Percentiles rank a stretch among this genome's conserved stretches.
These are phyloP conservation scores for Hanseniaspora lachancei DNA, from an alignment of 805 yeast genomes.

Conservation along the genomic window DNA sequence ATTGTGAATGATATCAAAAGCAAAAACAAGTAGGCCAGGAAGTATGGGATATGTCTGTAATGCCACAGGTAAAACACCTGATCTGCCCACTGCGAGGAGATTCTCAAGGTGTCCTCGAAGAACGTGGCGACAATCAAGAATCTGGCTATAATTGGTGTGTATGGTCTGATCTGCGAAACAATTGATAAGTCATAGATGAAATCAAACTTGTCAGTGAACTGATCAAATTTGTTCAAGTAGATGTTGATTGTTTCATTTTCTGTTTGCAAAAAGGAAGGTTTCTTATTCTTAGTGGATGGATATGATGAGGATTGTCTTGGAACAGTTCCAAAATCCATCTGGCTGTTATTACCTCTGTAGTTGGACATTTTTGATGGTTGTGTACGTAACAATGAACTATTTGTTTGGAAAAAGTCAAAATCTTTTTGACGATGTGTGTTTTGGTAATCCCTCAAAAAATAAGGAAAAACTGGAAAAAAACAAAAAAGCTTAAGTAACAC, in stretches of 20 bases:
- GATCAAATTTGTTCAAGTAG: slow-evolving; percentile 29
- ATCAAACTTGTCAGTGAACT: slow-evolving; percentile 41
- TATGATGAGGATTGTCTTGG: slow-evolving; percentile 4
- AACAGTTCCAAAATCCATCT: background rate
- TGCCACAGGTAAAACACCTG: slow-evolving; percentile 75
- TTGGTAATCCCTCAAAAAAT: no score
- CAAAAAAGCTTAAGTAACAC: no score
- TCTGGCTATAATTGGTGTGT: slow-evolving; percentile 78
- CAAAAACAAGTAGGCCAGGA: slow-evolving; percentile 64
- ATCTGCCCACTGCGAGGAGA: slow-evolving; percentile 76
- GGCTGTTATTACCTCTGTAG: slow-evolving; percentile 11
- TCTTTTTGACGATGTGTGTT: no score
- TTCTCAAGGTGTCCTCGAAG: slow-evolving; percentile 76
- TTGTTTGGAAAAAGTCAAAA: no score
- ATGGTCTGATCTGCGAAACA: slow-evolving; percentile 44
- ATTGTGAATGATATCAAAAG: slow-evolving; percentile 50
- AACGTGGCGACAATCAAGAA: slow-evolving; percentile 87
- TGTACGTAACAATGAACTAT: no score
- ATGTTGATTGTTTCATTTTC: slow-evolving; percentile 8
- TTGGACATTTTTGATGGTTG: slow-evolving; percentile 1
- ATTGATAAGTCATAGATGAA: slow-evolving; percentile 37
- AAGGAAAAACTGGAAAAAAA: no score
- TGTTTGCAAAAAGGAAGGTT: slow-evolving; percentile 7
- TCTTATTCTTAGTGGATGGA: background rate
- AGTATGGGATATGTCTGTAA: slow-evolving; percentile 65